Conservation (phyloP, 768 basidiomycete species). For the Lactifluus piperatus region DNA sequence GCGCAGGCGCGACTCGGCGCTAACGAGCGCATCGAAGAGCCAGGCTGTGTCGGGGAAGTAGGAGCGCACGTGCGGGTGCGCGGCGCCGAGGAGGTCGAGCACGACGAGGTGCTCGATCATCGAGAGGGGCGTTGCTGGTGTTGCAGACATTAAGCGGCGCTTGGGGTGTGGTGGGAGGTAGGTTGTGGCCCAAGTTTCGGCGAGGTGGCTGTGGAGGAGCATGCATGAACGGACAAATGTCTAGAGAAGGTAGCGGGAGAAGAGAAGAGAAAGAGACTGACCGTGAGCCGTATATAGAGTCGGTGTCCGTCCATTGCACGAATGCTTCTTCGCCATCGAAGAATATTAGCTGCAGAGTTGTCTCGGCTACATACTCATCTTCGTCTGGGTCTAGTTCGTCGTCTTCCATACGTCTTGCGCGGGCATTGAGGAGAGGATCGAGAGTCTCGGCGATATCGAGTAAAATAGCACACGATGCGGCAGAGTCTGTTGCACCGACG, state of each 20-base stretch:
- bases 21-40: slow-evolving; percentile 74
- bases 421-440: slow-evolving; percentile 58
- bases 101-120: slow-evolving; percentile 88
- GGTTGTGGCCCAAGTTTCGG: slow-evolving; percentile 70
- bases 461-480: slow-evolving; percentile 90
- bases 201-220: slow-evolving; percentile 59
- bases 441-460: slow-evolving; percentile 85
- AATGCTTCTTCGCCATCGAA: slow-evolving; percentile 99
- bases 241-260: too few relatives aligned
- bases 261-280: slow-evolving; percentile 24
- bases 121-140: slow-evolving; percentile 53
- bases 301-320: slow-evolving; percentile 75
- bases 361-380: slow-evolving; percentile 74
- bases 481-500: slow-evolving; percentile 95
- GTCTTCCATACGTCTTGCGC: slow-evolving; percentile 44
- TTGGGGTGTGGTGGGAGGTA: slow-evolving; percentile 53
- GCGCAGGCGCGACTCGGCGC: slow-evolving; percentile 62
- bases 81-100: slow-evolving; percentile 83
- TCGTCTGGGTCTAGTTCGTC: slow-evolving; percentile 44
- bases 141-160: slow-evolving; percentile 41
- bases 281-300: slow-evolving; percentile 96
- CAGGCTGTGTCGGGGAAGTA: slow-evolving; percentile 87
- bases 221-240: background rate
- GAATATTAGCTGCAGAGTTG: slow-evolving; percentile 86
- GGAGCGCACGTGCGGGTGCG: slow-evolving; percentile 64